Conservation (phyloP, 2,329 filamentous ascomycete genomes). For the Microthyrium microscopicum region DNA sequence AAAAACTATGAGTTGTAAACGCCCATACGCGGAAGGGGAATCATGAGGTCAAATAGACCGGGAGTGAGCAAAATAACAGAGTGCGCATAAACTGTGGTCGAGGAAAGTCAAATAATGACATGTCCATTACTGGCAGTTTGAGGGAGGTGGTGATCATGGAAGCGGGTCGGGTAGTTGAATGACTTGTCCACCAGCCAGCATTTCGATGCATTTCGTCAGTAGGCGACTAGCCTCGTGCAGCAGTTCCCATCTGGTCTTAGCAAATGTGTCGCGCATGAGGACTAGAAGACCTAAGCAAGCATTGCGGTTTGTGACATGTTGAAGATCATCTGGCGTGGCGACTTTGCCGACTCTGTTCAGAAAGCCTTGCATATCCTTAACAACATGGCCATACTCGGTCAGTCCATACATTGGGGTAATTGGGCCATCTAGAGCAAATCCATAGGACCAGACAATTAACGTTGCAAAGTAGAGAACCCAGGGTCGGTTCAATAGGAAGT, state of each 20-base stretch:
- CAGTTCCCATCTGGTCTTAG: constrained; percentile 76
- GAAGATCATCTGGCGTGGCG: constrained; percentile 59
- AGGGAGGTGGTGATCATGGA: too few relatives aligned
- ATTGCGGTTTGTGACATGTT: constrained; percentile 59
- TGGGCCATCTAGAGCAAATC: constrained; percentile 74
- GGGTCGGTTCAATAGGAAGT: constrained; percentile 75
- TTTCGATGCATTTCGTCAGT: constrained; percentile 63
- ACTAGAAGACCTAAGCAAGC: constrained; percentile 66
- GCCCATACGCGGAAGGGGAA: too few relatives aligned
- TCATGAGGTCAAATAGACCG: too few relatives aligned
- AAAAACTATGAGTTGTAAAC: too few relatives aligned
- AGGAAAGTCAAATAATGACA: too few relatives aligned
- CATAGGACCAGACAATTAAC: constrained; percentile 89
- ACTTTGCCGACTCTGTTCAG: constrained; percentile 57
- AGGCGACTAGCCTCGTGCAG: constrained; percentile 72
- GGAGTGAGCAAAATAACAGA: too few relatives aligned
- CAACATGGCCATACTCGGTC: constrained; percentile 45
- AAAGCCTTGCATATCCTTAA: constrained; percentile 64
- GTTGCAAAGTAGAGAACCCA: constrained; percentile 93
- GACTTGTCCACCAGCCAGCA: constrained; percentile 27
- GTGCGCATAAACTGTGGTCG: too few relatives aligned
- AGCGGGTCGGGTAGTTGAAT: too few relatives aligned
- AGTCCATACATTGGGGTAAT: constrained; percentile 38
- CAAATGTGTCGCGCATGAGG: constrained; percentile 67
- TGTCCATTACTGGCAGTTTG: too few relatives aligned